phyloP scores from a whole-genome alignment of 495 filamentous ascomycete species.

The Lasiosphaeria ovina region DNA sequence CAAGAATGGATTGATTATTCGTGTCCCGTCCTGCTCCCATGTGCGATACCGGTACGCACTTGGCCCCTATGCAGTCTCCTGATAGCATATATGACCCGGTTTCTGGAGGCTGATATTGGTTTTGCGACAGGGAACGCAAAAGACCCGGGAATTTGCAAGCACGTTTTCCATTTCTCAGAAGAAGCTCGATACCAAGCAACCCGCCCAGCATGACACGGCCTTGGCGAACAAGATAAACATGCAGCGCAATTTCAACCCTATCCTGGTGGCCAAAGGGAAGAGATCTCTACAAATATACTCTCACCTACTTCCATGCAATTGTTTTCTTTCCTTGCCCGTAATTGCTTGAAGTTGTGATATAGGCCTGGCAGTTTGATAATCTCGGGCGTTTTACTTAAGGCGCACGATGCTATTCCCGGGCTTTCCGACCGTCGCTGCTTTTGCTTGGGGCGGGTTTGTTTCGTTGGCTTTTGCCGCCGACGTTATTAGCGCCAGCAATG shows the following conservation, averaged over 20 bases:
- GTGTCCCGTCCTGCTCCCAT: neutral
- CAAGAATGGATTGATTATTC: neutral
- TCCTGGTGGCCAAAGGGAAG: too few relatives aligned
- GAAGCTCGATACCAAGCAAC: neutral
- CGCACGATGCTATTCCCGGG: neutral
- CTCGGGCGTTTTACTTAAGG: neutral
- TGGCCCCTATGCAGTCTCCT: neutral
- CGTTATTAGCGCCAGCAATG: neutral
- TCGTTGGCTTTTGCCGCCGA: neutral
- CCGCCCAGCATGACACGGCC: too few relatives aligned
- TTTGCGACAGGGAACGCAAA: neutral
- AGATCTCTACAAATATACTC: too few relatives aligned
- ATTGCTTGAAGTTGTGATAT: neutral
- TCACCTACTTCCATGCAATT: too few relatives aligned
- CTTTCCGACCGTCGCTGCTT: neutral
- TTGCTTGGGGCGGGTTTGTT: neutral
- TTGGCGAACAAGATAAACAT: too few relatives aligned
- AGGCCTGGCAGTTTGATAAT: neutral
- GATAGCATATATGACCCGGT: conserved; percentile 1
- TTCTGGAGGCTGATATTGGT: conserved; percentile 1
- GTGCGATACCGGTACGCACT: neutral
- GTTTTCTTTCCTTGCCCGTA: neutral
- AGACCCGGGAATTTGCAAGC: neutral
- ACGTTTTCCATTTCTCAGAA: neutral
- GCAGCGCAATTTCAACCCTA: too few relatives aligned